Base-by-base conservation (phyloP, 352 stramenopile genomes). In the Globisporangium middletonii region DNA sequence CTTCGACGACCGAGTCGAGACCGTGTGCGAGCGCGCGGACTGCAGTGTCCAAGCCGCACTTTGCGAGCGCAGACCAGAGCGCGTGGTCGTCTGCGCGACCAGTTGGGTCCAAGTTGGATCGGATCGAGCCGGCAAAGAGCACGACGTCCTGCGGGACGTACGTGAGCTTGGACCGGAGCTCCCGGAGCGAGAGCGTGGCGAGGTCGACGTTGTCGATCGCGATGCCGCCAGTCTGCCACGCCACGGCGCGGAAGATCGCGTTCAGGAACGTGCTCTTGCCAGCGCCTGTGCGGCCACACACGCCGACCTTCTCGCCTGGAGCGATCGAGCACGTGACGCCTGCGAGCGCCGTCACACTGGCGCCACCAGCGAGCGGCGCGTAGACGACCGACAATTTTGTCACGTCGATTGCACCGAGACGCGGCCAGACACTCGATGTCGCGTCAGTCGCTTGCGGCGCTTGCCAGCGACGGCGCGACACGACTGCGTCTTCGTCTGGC, bases 251-350 rank as follows among this genome's bases (percentile, higher is more conserved):
- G 35, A 97, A 92, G 5, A 98, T 59, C 15, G 78, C 74, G 33
- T 88, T 79, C 41, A 97, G 49, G 15, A 98, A 67, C 19, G 89
- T 92, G 30, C 77, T 92, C 62, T 98, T 98, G n/a, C 92, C 92
- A 7, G 88, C 86, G 35, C 92, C 92, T 1, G 90, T 97, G 26
- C 88, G 86, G 2, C 90, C 91, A 28, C 86, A 92, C 19, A 97
- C 83, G 4, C 88, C 88, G 19, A 93, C 51, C 52, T 86, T 89
- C 46, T 89, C 77, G 0, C 80, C 77, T 1, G 72, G 69, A 28
- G 49, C 48, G 45, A 94, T 77, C 0, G 62, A 49, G 50, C 68
- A 90, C 15, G 51, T 82, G 15, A 91, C 48, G 30, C 71, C 55
- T 5, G 68, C 70, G 0, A 92, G 57, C 2, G 77, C 84, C 7